phyloP scores from a whole-genome alignment of 306 rosid species.

The Inga leiocalycina region DNA sequence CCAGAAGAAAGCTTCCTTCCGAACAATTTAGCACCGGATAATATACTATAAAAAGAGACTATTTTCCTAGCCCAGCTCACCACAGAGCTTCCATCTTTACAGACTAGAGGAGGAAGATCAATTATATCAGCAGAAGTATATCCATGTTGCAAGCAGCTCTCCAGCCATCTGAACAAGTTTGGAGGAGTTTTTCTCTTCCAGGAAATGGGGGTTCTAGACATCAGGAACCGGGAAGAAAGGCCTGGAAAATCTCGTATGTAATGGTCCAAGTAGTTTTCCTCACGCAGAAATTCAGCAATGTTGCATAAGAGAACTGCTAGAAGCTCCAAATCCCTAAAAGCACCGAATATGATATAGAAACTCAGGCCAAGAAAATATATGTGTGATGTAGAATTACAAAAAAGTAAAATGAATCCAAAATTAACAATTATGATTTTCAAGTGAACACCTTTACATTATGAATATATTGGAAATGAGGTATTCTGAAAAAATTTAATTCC shows the following conservation, averaged over 20 bases:
- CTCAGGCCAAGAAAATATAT: not conserved
- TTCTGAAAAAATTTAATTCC: constrained; percentile 20
- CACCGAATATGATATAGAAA: constrained; percentile 30
- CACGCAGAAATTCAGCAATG: constrained; percentile 72
- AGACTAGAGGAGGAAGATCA: constrained; percentile 71
- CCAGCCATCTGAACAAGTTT: constrained; percentile 93
- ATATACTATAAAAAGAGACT: constrained; percentile 80
- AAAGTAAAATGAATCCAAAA: constrained; percentile 5
- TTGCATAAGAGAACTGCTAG: constrained; percentile 71
- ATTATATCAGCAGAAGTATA: constrained; percentile 46
- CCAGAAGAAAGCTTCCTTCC: constrained; percentile 89
- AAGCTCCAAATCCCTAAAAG: constrained; percentile 79
- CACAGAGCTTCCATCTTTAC: constrained; percentile 68
- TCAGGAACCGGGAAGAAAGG: constrained; percentile 53
- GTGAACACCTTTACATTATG: constrained; percentile 2
- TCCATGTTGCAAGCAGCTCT: constrained; percentile 79
- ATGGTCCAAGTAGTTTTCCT: constrained; percentile 81
- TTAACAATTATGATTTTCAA: constrained; percentile 7
- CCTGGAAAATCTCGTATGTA: constrained; percentile 89
- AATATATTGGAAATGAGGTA: constrained; percentile 19
- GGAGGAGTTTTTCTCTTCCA: constrained; percentile 57
- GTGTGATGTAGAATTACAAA: constrained; percentile 18
- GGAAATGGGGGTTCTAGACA: constrained; percentile 44
- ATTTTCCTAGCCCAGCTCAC: constrained; percentile 85
- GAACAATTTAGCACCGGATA: constrained; percentile 72